Base-by-base conservation (phyloP, 2,329 filamentous ascomycete genomes). In the Xylariaceae sp. region DNA sequence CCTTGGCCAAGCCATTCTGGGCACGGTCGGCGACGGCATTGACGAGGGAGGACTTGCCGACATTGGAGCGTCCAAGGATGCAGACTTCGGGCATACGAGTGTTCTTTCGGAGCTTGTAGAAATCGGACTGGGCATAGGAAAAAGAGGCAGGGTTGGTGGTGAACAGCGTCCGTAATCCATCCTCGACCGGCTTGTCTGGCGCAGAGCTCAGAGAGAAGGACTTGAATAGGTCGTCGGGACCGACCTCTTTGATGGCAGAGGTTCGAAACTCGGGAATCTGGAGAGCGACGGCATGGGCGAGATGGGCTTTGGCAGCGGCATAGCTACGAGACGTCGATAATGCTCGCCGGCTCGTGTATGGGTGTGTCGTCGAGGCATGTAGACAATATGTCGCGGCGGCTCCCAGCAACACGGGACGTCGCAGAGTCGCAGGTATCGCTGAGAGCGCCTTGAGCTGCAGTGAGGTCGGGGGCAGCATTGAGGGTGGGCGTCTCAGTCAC, bases 1-100 rank as follows among this genome's bases (percentile, higher is more conserved):
- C 78, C 44, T 74, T 71, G 12, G 81, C 81, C 6, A 78, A 66
- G 31, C 38, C 49, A 22, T 53, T 64, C 4, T 74, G 78, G n/a
- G 36, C 22, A 31, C 82, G 79, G 33, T 85, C 85, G 2, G 86
- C 82, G 33, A 96, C 79, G 16, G 88, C 87, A 65, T 96, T 96
- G 71, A 96, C 86, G 60, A 95, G 88, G 14, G 89, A 90, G 1
- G 89, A 94, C 69, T 96, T 96, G 65, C 90, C 90, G 40, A 91
- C 90, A 66, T 96, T 96, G 59, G 90, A 91, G 63, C 92, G 90
- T 41, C 90, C 90, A 36, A 95, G 83, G 42, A 96, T 80, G 65
- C 89, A 87, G 46, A 96, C 81, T 58, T 84, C 81, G 42, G 81
- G 81, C 4, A 76, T 69, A 55, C 73, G 71, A 19, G 73, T 74